Percentiles rank a stretch among this genome's conserved stretches.
phyloP scores from a whole-genome alignment of 1,284 basidiomycete genomes.

The Mixia osmundae region DNA sequence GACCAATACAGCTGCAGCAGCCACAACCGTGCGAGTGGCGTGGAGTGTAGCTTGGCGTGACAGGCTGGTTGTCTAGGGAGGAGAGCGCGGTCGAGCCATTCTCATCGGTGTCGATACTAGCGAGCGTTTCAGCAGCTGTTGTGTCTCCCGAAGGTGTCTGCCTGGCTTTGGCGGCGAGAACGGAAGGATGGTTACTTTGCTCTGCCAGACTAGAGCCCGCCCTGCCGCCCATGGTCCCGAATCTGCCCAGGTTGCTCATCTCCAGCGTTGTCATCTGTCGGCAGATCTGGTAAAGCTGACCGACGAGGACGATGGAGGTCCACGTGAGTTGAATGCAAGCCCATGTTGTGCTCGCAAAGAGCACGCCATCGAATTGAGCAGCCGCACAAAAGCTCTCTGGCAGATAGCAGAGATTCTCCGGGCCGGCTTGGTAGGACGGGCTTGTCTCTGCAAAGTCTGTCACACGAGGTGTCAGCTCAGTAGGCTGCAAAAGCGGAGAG shows the following conservation, averaged over 20 bases:
- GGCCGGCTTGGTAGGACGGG: slow-evolving; percentile 27
- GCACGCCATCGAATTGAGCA: slow-evolving; percentile 45
- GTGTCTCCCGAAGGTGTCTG: neutral
- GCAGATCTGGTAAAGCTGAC: slow-evolving; percentile 75
- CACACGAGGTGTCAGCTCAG: neutral
- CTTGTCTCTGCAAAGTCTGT: slow-evolving; percentile 24
- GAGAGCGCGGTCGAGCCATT: too few relatives aligned
- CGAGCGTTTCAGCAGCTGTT: neutral
- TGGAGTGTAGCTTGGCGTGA: slow-evolving; percentile 1
- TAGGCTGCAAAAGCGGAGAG: neutral
- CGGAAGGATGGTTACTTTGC: slow-evolving; percentile 24
- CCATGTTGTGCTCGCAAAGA: slow-evolving; percentile 59
- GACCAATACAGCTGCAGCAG: too few relatives aligned
- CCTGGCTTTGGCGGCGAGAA: neutral
- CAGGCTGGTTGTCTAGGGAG: too few relatives aligned
- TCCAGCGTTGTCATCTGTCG: slow-evolving; percentile 93
- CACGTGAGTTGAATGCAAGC: slow-evolving; percentile 73
- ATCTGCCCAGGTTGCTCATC: slow-evolving; percentile 79
- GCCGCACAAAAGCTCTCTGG: slow-evolving; percentile 42
- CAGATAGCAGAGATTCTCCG: slow-evolving; percentile 35
- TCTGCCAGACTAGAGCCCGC: slow-evolving; percentile 36
- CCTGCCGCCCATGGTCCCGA: slow-evolving; percentile 88
- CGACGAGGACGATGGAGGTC: slow-evolving; percentile 64
- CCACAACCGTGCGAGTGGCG: slow-evolving; percentile 1
- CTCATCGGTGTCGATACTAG: too few relatives aligned